Evolutionary conservation across 1,284 basidiomycete species (phyloP).

Genomic region (Rhodotorula sp.): DNA sequence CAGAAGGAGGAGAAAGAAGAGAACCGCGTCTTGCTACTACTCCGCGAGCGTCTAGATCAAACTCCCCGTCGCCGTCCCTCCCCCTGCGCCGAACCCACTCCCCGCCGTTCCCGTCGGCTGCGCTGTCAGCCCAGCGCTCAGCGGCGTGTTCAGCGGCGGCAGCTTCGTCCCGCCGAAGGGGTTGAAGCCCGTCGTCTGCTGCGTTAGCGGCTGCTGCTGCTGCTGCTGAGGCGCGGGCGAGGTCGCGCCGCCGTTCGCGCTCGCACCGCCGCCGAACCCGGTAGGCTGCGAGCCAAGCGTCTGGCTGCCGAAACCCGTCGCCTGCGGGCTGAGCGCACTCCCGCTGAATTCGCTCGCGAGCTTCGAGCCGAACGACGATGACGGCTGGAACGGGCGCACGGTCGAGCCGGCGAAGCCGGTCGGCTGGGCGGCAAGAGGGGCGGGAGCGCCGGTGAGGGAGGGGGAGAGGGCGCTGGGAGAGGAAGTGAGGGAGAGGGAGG

Average conservation of each 20-base stretch:
- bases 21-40: background rate
- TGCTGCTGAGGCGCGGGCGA: background rate
- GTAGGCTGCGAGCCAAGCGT: background rate
- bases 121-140: constrained; percentile 7
- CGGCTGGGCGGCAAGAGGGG: constrained; percentile 66
- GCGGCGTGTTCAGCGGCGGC: constrained; percentile 28
- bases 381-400: constrained; percentile 87
- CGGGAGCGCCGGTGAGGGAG: constrained; percentile 25
- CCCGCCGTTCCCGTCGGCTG: constrained; percentile 14
- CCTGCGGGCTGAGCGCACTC: background rate
- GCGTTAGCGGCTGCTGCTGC: constrained; percentile 12
- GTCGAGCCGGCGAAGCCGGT: constrained; percentile 72
- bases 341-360: constrained; percentile 54
- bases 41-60: background rate
- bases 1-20: background rate
- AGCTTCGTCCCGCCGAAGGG: constrained; percentile 25
- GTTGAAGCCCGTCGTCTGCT: constrained; percentile 27
- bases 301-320: background rate
- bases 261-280: background rate
- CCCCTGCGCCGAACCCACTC: background rate
- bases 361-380: constrained; percentile 80
- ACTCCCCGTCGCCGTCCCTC: background rate
- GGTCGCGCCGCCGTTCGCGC: background rate
- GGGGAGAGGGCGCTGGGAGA: constrained; percentile 46
- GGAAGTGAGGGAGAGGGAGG: constrained; percentile 57